These are phyloP conservation scores for Ochromonas danica DNA, from an alignment of 108 stramenopile species.

Conservation along the genomic window DNA sequence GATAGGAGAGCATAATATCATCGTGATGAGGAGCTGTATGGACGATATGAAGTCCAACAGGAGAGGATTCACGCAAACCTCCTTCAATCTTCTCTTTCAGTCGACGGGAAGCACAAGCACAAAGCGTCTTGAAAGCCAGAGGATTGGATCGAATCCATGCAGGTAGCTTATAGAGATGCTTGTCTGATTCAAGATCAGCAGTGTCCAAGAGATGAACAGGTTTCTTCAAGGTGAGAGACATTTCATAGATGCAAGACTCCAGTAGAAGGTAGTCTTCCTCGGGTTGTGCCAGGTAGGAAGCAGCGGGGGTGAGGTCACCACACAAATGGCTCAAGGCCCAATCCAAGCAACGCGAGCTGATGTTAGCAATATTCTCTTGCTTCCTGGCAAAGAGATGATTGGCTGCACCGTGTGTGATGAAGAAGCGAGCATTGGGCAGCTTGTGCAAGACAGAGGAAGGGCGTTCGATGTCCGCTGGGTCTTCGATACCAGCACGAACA, in stretches of 20 bases:
- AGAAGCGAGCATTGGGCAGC: constrained; percentile 38
- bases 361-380: neutral
- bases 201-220: constrained; percentile 11
- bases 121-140: neutral
- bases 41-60: neutral
- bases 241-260: constrained; percentile 23
- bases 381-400: neutral
- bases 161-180: neutral
- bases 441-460: constrained; percentile 36
- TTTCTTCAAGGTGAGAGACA: constrained; percentile 23
- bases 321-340: constrained; percentile 18
- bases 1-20: constrained; percentile 44
- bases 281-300: neutral
- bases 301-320: neutral
- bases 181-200: neutral
- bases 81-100: constrained; percentile 34
- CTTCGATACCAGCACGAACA: constrained; percentile 34
- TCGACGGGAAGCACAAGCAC: constrained; percentile 22
- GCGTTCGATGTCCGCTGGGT: neutral
- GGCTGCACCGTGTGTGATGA: constrained; percentile 38
- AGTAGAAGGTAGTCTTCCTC: neutral
- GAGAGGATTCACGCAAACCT: constrained; percentile 8
- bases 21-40: constrained; percentile 46
- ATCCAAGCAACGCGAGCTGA: neutral
- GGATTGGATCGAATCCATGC: neutral